Base-by-base conservation (phyloP, 169 alveolate species). In the Eimeria nieschulzi region DNA sequence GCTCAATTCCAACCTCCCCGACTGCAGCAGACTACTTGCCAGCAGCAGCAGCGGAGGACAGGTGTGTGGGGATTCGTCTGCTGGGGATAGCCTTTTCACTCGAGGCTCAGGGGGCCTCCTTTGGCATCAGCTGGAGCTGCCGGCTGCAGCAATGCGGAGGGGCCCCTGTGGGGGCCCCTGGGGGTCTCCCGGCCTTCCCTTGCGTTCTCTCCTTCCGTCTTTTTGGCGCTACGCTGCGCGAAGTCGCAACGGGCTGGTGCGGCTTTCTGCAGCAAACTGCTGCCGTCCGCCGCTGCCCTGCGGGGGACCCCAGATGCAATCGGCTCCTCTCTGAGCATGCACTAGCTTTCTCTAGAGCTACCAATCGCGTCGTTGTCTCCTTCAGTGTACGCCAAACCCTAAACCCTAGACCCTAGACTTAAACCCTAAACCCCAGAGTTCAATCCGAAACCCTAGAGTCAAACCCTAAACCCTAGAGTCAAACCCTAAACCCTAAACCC, bases 41-140 rank as follows among this genome's bases (percentile, higher is more conserved):
- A n/a, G 51, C 3, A 51, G 71, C 86, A 51, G 21, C 86, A 51
- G 86, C 71, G 51, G 92, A 23, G 21, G 84, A 53, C 12, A 6
- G 85, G 13, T 6, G 61, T 19, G 15, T 70, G 19, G 51, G 66
- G 19, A 0, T 55, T 54, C 59, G 59, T 54, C 61, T 56, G 66
- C 75, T 56, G 88, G 46, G 33, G 83, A 15, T 54, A 56, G 56
- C 76, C n/a, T 56, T 33, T 21, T 17, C 21, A n/a, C 54, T 61
- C 0, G 56, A 9, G 88, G 64, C 21, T 6, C 26, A 39, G 46
- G 61, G 9, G 7, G 53, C 63, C 59, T 46, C 75, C 39, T 13
- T 25, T 21, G 88, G 75, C 25, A 56, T 26, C 54, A 80, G 54
- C 46, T 80, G 88, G 88, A 80, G 76, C 88, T 80, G 64, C 61